A percentile compares a stretch with the other conserved stretches of the same genome.
Conservation (phyloP, 1,139 yeast species). For the Pichia sp. region DNA sequence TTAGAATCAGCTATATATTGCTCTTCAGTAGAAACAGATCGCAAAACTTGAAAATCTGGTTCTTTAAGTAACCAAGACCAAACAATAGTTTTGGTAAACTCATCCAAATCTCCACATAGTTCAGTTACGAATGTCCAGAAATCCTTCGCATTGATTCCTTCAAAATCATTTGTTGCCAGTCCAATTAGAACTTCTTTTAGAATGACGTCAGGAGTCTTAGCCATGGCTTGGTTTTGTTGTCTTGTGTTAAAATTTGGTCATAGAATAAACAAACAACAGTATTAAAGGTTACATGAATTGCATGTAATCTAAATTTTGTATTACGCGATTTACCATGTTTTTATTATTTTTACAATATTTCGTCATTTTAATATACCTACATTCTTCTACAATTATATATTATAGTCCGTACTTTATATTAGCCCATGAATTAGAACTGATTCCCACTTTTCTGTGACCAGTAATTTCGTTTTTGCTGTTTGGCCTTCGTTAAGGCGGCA, state of each 20-base stretch:
- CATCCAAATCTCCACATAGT: constrained; percentile 22
- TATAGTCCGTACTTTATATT: too few relatives aligned
- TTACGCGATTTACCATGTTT: too few relatives aligned
- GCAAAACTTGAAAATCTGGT: constrained; percentile 16
- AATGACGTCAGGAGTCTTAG: neutral
- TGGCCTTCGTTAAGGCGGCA: constrained; percentile 8
- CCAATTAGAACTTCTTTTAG: neutral
- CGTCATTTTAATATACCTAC: too few relatives aligned
- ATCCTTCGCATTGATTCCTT: constrained; percentile 26
- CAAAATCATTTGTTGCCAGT: constrained; percentile 28
- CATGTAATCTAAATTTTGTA: too few relatives aligned
- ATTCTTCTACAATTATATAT: too few relatives aligned
- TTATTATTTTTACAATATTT: too few relatives aligned
- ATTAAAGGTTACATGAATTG: too few relatives aligned
- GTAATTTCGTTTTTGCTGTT: constrained; percentile 36
- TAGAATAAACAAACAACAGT: neutral
- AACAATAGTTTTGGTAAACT: constrained; percentile 27
- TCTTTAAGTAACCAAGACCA: constrained; percentile 32
- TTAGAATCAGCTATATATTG: neutral
- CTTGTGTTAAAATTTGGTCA: too few relatives aligned
- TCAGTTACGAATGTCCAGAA: constrained; percentile 30
- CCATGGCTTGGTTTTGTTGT: neutral
- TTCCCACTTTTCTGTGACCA: constrained; percentile 37
- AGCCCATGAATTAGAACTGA: constrained; percentile 17
- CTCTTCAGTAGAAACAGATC: neutral